Evolutionary conservation across 345 rosid genomes (phyloP).

Genomic region (Eutrema yunnanense): DNA sequence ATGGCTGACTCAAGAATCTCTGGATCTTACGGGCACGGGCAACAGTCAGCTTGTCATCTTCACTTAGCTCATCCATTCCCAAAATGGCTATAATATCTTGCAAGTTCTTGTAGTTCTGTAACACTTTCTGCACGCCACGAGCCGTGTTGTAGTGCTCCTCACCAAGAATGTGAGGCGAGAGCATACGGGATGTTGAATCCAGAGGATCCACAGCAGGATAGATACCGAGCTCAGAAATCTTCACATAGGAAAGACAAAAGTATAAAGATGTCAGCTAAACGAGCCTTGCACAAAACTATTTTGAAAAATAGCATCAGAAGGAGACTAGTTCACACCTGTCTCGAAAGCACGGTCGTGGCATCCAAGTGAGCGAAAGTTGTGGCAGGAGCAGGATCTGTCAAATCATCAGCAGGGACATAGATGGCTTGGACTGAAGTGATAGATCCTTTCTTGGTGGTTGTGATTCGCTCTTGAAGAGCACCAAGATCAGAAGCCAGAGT

Average conservation of each 20-base stretch:
- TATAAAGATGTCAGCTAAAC: not conserved
- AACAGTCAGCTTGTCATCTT: constrained; percentile 93
- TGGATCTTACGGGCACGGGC: constrained; percentile 99
- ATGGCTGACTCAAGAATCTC: constrained; percentile 96
- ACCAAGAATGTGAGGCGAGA: constrained; percentile 90
- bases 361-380: constrained; percentile 99
- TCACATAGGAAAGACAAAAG: not conserved
- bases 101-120: constrained; percentile 94
- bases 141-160: constrained; percentile 94
- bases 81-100: constrained; percentile 97
- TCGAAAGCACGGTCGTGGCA: constrained; percentile 94
- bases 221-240: constrained; percentile 98
- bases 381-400: constrained; percentile 99
- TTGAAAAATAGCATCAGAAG: not conserved
- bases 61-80: constrained; percentile 99
- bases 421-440: constrained; percentile 98
- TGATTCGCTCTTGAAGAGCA: constrained; percentile 97
- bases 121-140: constrained; percentile 96
- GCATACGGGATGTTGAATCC: constrained; percentile 98
- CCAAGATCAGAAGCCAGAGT: constrained; percentile 99
- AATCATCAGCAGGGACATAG: constrained; percentile 98
- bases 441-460: constrained; percentile 98
- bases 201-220: constrained; percentile 99
- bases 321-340: constrained; percentile 52
- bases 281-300: not conserved